Evolutionary conservation across 306 rosid species (phyloP), one percentile per base, ranked within the genome.

Genomic region (Carpinus fangiana): DNA sequence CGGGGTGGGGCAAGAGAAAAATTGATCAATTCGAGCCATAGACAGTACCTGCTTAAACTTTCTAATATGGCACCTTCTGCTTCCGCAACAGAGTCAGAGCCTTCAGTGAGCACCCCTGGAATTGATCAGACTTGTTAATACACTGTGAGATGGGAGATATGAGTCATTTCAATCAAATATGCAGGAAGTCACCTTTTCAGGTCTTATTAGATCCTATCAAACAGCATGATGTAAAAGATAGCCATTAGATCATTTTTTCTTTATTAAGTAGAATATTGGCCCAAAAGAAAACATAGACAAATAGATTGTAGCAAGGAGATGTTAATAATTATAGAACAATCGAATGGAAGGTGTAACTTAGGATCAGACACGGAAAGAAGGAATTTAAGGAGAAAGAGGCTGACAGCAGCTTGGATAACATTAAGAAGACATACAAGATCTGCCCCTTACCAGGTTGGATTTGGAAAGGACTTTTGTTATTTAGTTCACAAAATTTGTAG

Each of bases 21-120:
- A 12, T 34, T 73, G 53, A 60, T 4, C 52, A 67, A 53, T 70
- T 36, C 5, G 67, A 79, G 59, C 36, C 38, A 74, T 76, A 53
- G 82, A 73, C 82, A 72, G 72, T 85, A 90, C 98, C 98, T 90
- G 82, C 98, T 91, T 87, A 91, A 83, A 90, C 98, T 93, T 84
- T 95, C 93, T 73, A 95, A 86, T 73, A 93, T 77, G 65, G 84
- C n/a, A 59, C 88, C 84, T 90, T 95, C 99, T 76, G 89, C 97
- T 81, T 90, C 83, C 26, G 91, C 92, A 75, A 95, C 89, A 59
- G 96, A 86, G 70, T 91, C 87, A 28, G 86, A 73, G 50, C 98
- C 98, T 82, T 93, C 97, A 68, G 90, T 83, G 73, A 87, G 92
- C 66, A 78, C 80, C 93, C 93, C 98, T 95, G 90, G 83, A 87